Base-by-base conservation (phyloP, 345 rosid genomes). In the Mallotus nudiflorus region DNA sequence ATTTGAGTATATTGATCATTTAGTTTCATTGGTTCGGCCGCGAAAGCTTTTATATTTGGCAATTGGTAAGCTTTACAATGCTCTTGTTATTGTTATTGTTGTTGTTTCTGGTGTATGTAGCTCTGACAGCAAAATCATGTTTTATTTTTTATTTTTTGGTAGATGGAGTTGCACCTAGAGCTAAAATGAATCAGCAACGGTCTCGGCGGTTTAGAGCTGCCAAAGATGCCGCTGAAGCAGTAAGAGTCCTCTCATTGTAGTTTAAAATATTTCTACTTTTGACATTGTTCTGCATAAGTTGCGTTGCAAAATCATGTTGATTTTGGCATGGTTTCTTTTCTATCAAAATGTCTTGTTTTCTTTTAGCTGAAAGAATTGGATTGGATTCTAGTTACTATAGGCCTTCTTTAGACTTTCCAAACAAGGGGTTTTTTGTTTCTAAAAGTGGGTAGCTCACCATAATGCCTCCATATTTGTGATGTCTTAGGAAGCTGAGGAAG, bases 141-240 rank as follows among this genome's bases (percentile, higher is more conserved):
- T 45, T 46, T 18, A 18, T 9, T 42, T 33, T 45, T 46, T 45
- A 49, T 40, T 66, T 51, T 68, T 77, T 68, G 77, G 73, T 78
- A 92, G 99, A 96, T 79, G 99, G 99, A 56, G 99, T 96, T 74
- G 98, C 99, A 5, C 99, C 98, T 18, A 87, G 99, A 84, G 99
- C 99, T 75, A 96, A 96, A 85, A 96, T 96, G 96, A 96, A 96
- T 76, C 99, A 96, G 81, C 99, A 92, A 77, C 90, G 98, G 49
- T 69, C 92, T 69, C 90, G 99, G 19, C 96, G 99, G 4, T 96
- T 89, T 77, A 88, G 95, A 82, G 93, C 98, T 61, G 98, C 99
- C 22, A 96, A 96, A 81, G 99, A 96, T 71, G 95, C 98, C 40
- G 93, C 97, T 15, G 96, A 91, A 77, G 93, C 90, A 4, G 99